phyloP scores from a whole-genome alignment of 768 basidiomycete genomes.

The Grammothele lineata region DNA sequence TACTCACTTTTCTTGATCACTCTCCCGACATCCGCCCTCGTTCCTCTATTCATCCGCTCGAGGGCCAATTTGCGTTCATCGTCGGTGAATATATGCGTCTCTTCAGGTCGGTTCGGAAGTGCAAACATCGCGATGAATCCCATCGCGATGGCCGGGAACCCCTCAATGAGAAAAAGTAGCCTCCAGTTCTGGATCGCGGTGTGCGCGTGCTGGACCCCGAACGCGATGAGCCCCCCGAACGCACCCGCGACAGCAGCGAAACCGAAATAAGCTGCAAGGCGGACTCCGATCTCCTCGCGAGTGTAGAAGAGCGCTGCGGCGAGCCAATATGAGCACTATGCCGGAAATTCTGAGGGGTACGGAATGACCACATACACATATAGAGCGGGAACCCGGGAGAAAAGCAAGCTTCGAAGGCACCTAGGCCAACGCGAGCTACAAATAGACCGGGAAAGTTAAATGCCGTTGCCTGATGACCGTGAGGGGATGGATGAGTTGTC shows the following conservation, averaged over 20 bases:
- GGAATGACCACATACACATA: slow-evolving; percentile 67
- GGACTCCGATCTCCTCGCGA: slow-evolving; percentile 64
- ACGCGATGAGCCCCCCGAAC: slow-evolving; percentile 82
- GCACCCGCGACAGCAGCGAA: slow-evolving; percentile 84
- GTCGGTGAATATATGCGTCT: slow-evolving; percentile 50
- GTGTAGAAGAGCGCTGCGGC: slow-evolving; percentile 71
- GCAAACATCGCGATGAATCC: slow-evolving; percentile 52
- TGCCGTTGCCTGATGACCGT: slow-evolving; percentile 53
- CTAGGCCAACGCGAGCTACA: slow-evolving; percentile 51
- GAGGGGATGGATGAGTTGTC: too few species aligned
- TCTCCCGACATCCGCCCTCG: slow-evolving; percentile 61
- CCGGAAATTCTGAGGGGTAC: slow-evolving; percentile 56
- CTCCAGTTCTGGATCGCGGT: slow-evolving; percentile 50
- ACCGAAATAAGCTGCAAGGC: slow-evolving; percentile 80
- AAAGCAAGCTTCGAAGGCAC: slow-evolving; percentile 70
- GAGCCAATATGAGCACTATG: not conserved
- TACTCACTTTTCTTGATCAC: slow-evolving; percentile 57
- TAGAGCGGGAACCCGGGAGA: slow-evolving; percentile 69
- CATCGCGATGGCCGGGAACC: slow-evolving; percentile 61
- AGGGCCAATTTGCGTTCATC: slow-evolving; percentile 57
- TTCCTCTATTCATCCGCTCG: slow-evolving; percentile 61
- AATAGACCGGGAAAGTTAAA: slow-evolving; percentile 56
- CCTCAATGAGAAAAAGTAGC: slow-evolving; percentile 73
- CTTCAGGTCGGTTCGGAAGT: slow-evolving; percentile 71
- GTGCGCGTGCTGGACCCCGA: slow-evolving; percentile 65